phyloP scores from a whole-genome alignment of 148 eudicot species.

The Persicaria tinctoria region DNA sequence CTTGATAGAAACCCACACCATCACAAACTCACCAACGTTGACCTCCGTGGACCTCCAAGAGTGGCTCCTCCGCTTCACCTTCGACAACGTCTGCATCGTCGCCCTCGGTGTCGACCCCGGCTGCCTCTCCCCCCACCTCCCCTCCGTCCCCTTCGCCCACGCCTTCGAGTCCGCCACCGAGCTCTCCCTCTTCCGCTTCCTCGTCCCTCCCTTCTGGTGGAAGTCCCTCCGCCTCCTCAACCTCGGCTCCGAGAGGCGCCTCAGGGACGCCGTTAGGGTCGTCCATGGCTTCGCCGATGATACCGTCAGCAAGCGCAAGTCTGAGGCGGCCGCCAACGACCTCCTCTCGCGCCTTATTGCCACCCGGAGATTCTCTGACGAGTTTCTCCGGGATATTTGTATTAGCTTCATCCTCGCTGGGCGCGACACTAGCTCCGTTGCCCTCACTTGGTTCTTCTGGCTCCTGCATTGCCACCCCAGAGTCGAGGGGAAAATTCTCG shows the following conservation, averaged over 20 bases:
- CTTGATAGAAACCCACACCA: too few species aligned
- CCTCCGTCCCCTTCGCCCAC: constrained; percentile 32
- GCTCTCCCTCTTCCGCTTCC: constrained; percentile 49
- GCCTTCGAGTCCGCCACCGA: constrained; percentile 52
- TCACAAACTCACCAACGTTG: too few species aligned
- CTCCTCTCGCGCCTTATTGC: constrained; percentile 55
- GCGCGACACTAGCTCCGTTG: constrained; percentile 49
- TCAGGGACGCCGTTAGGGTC: constrained; percentile 31
- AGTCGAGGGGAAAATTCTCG: constrained; percentile 24
- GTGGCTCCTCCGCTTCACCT: constrained; percentile 31
- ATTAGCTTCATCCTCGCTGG: constrained; percentile 60
- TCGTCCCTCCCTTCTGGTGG: constrained; percentile 45
- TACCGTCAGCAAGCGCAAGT: constrained; percentile 22
- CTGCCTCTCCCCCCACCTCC: constrained; percentile 23
- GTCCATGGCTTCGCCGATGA: constrained; percentile 37
- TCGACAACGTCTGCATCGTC: constrained; percentile 45
- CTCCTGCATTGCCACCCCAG: constrained; percentile 30
- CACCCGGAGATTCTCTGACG: constrained; percentile 8
- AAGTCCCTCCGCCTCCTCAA: constrained; percentile 38
- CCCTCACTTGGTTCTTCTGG: constrained; percentile 42
- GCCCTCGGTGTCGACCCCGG: constrained; percentile 61
- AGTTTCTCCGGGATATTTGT: constrained; percentile 41
- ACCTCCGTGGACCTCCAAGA: too few species aligned
- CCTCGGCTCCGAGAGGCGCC: constrained; percentile 41
- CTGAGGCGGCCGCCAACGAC: constrained; percentile 12